phyloP scores from a whole-genome alignment of 441 rosid species.

The Gossypium schwendimanii region DNA sequence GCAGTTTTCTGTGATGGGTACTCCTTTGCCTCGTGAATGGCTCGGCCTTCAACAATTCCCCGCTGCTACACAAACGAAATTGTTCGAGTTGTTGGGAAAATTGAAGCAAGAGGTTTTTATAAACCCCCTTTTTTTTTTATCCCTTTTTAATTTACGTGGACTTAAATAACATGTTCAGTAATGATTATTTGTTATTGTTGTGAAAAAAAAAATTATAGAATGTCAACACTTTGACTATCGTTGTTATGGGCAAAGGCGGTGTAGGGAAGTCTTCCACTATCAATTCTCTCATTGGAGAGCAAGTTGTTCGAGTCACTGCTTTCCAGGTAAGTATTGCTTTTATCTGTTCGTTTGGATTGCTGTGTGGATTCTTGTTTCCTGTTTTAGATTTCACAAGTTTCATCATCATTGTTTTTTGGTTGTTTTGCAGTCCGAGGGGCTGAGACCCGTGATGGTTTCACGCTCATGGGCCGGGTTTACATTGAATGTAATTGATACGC shows the following conservation, averaged over 20 bases:
- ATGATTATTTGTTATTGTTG: not conserved
- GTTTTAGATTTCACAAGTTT: not conserved
- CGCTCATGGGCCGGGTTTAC: constrained; percentile 74
- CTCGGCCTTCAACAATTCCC: constrained; percentile 82
- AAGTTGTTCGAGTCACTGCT: constrained; percentile 74
- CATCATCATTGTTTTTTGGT: not conserved
- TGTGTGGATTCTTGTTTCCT: not conserved
- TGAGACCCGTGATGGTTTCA: constrained; percentile 82
- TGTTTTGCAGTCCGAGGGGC: constrained; percentile 55
- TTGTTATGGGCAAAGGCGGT: constrained; percentile 94
- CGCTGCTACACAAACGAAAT: constrained; percentile 62
- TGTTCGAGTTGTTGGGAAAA: constrained; percentile 66
- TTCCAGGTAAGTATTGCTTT: constrained; percentile 49
- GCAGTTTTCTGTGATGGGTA: constrained; percentile 36
- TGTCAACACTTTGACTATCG: constrained; percentile 65
- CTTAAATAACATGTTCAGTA: not conserved
- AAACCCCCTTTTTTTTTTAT: not conserved
- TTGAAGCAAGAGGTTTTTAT: constrained; percentile 74
- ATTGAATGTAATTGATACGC: constrained; percentile 72
- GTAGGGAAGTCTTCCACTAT: constrained; percentile 96
- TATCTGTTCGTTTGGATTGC: not conserved
- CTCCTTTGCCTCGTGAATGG: constrained; percentile 68
- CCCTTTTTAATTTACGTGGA: not conserved
- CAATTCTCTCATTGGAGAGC: constrained; percentile 86
- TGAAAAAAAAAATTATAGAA: constrained; percentile 34